phyloP scores from a whole-genome alignment of 306 rosid genomes.

The Prunus fruticosa region DNA sequence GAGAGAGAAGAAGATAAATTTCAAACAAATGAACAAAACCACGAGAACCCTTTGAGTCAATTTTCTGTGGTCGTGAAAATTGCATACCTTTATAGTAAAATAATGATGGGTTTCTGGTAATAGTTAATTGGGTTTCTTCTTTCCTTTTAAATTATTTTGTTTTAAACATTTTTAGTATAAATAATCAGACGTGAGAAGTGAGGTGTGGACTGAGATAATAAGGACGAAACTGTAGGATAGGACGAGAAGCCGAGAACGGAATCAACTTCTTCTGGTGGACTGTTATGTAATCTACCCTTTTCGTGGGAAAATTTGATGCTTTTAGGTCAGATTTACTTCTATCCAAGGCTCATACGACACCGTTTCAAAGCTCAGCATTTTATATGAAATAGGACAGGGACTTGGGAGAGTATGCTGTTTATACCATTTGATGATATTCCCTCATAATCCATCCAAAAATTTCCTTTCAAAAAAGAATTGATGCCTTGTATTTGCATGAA shows the following conservation, averaged over 20 bases:
- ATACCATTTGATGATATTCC: background rate
- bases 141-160: background rate
- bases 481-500: background rate
- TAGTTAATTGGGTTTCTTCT: background rate
- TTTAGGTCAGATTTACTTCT: background rate
- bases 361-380: background rate
- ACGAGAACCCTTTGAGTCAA: background rate
- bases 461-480: background rate
- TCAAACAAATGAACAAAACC: background rate
- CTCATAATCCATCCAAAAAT: constrained; percentile 1
- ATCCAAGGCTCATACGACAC: background rate
- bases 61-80: constrained; percentile 6
- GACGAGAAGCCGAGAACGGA: background rate
- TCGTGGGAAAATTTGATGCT: background rate
- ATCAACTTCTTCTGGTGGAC: background rate
- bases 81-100: background rate
- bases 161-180: background rate
- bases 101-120: background rate
- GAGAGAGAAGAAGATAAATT: background rate
- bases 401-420: background rate
- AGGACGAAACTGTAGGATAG: background rate
- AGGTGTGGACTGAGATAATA: background rate
- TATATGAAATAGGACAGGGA: background rate
- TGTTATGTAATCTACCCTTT: background rate
- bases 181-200: background rate